Evolutionary conservation across 2,329 filamentous ascomycete species (phyloP).

Genomic region (Chaetomiaceae sp.): DNA sequence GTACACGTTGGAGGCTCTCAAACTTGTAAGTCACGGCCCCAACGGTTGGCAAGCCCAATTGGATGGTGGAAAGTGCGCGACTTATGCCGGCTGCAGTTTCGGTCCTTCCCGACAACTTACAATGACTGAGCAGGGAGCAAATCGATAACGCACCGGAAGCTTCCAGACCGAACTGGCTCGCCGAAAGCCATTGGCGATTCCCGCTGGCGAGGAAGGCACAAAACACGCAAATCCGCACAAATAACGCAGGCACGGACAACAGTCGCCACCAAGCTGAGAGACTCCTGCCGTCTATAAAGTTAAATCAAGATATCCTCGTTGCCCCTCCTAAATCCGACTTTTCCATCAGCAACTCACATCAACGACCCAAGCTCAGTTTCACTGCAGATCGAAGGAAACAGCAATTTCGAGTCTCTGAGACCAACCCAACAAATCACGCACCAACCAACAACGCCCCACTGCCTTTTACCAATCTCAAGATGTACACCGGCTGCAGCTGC

Average conservation of each 20-base stretch:
- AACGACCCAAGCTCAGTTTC: too few species aligned
- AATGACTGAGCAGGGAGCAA: too few species aligned
- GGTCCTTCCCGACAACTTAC: neutral
- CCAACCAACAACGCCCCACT: slow-evolving; percentile 1
- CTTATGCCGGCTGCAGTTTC: too few species aligned
- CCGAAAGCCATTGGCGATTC: too few species aligned
- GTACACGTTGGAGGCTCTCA: too few species aligned
- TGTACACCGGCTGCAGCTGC: slow-evolving; percentile 20
- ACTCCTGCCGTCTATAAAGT: slow-evolving; percentile 11
- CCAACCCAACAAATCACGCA: slow-evolving; percentile 1
- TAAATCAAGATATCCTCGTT: too few species aligned
- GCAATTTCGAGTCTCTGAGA: neutral
- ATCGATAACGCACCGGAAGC: too few species aligned
- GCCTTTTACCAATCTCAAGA: slow-evolving; percentile 7
- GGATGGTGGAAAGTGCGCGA: neutral
- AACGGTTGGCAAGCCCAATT: too few species aligned
- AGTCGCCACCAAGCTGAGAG: neutral
- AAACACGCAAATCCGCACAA: slow-evolving; percentile 17
- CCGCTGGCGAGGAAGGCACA: slow-evolving; percentile 14
- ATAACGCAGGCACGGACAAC: slow-evolving; percentile 10
- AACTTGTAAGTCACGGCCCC: too few species aligned
- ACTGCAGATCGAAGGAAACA: neutral
- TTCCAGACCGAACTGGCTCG: too few species aligned
- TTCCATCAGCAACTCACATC: neutral
- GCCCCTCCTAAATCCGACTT: too few species aligned